These are phyloP conservation scores for Monosporascus ibericus DNA, from an alignment of 2,329 filamentous ascomycete genomes.

Conservation along the genomic window DNA sequence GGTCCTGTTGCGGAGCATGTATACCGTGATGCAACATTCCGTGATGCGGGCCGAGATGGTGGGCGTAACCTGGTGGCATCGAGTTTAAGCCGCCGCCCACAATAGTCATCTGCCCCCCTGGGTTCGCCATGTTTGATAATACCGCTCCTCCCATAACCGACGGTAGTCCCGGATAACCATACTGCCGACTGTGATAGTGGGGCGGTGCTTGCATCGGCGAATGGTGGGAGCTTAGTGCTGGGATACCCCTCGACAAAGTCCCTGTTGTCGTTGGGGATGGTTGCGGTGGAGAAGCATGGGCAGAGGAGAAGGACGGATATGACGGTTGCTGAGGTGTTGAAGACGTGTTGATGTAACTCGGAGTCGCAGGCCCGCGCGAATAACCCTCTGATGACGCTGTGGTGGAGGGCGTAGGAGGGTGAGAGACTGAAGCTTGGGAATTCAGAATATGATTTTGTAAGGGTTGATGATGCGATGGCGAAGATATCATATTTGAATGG, in stretches of 20 bases:
- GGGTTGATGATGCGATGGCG: conserved; percentile 25
- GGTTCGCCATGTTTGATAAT: conserved; percentile 73
- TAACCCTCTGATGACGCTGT: conserved; percentile 56
- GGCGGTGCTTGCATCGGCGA: conserved; percentile 50
- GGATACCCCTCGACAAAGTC: conserved; percentile 26
- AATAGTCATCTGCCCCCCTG: conserved; percentile 64
- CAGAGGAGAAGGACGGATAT: conserved; percentile 37
- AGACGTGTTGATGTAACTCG: conserved; percentile 53
- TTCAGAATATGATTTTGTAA: conserved; percentile 38
- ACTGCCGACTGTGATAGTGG: conserved; percentile 40
- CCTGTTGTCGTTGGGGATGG: conserved; percentile 42
- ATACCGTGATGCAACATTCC: conserved; percentile 53
- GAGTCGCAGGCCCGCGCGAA: conserved; percentile 49
- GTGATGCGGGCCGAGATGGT: conserved; percentile 42
- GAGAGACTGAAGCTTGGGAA: conserved; percentile 39
- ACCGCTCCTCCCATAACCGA: conserved; percentile 61
- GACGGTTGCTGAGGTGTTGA: conserved; percentile 40
- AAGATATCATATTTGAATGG: conserved; percentile 25
- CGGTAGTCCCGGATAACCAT: conserved; percentile 38
- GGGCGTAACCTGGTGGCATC: conserved; percentile 45
- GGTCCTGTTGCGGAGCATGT: conserved; percentile 55
- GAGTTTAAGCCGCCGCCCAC: conserved; percentile 53
- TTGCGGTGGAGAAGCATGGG: conserved; percentile 28
- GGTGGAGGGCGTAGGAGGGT: conserved; percentile 45
- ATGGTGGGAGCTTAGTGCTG: conserved; percentile 33